Conservation (phyloP, 75 land plant species). For the Gnetum montanum region DNA sequence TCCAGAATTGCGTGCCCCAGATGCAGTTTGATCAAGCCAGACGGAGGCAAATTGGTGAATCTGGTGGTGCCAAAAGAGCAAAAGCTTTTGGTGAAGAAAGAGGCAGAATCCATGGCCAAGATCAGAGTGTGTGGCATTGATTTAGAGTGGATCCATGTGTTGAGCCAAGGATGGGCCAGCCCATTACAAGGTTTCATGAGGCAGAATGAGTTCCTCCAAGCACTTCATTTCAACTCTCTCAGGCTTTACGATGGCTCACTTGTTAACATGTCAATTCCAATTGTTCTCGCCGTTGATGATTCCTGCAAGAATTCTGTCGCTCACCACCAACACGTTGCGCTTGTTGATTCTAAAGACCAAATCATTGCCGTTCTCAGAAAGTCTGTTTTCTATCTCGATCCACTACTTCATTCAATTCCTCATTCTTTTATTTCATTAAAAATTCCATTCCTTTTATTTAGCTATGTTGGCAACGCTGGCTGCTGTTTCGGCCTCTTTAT, state of each 20-base stretch:
- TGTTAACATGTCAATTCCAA: constrained; percentile 94
- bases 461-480: no score
- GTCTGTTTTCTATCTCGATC: constrained; percentile 19
- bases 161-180: constrained; percentile 94
- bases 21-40: constrained; percentile 72
- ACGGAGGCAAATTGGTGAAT: constrained; percentile 79
- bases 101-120: constrained; percentile 49
- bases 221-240: constrained; percentile 75
- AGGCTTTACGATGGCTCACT: constrained; percentile 50
- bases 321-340: constrained; percentile 31
- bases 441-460: no score
- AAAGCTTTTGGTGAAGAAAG: constrained; percentile 20
- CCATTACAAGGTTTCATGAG: constrained; percentile 92
- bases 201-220: constrained; percentile 82
- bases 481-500: no score
- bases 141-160: constrained; percentile 84
- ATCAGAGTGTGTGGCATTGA: constrained; percentile 49
- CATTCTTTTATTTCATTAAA: no score
- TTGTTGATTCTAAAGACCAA: constrained; percentile 50
- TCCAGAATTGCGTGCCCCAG: no score
- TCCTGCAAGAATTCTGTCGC: constrained; percentile 53
- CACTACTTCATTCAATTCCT: no score
- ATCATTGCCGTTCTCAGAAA: constrained; percentile 57
- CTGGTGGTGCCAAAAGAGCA: constrained; percentile 53
- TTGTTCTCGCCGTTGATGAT: constrained; percentile 79